A percentile compares a stretch with the other conserved stretches of the same genome.
phyloP scores from a whole-genome alignment of 192 early-diverging fungal genomes.

The Coemansia furcata region DNA sequence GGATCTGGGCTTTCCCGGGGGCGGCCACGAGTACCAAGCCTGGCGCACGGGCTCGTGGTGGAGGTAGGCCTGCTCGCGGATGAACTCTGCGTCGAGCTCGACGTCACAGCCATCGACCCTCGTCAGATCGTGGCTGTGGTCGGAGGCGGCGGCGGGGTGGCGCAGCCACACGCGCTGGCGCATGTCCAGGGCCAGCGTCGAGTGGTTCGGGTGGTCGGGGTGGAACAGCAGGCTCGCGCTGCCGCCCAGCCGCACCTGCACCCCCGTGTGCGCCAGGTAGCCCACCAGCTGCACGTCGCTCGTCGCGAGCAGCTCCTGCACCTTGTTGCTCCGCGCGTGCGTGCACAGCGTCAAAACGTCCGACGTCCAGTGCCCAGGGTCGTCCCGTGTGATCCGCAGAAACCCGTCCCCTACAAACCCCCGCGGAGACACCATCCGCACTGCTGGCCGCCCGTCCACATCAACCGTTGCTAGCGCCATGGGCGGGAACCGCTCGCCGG shows the following conservation, averaged over 20 bases:
- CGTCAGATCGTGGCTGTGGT: constrained; percentile 6
- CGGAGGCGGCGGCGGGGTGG: constrained; percentile 5
- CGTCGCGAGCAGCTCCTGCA: constrained; percentile 34
- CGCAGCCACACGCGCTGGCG: constrained; percentile 47
- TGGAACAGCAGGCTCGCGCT: constrained; percentile 46
- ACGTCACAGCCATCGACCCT: constrained; percentile 9
- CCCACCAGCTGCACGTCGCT: constrained; percentile 40
- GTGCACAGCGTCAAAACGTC: constrained; percentile 50
- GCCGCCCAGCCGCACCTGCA: constrained; percentile 45
- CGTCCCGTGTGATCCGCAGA: constrained; percentile 24
- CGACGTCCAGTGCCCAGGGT: constrained; percentile 44
- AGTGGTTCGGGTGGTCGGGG: constrained; percentile 46
- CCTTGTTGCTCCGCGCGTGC: constrained; percentile 48
- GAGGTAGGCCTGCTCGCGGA: constrained; percentile 48
- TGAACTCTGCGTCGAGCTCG: constrained; percentile 36
- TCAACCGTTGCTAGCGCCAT: constrained; percentile 45
- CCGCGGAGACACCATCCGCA: constrained; percentile 43
- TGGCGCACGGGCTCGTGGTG: constrained; percentile 41
- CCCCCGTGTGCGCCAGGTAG: constrained; percentile 27
- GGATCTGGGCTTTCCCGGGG: constrained; percentile 31
- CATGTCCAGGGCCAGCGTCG: constrained; percentile 41
- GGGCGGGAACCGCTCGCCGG: constrained; percentile 25
- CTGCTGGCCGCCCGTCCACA: constrained; percentile 36
- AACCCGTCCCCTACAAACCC: constrained; percentile 49
- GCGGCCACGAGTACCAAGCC: constrained; percentile 54